Percentiles rank a stretch among this genome's conserved stretches.
Evolutionary conservation across 345 rosid genomes (phyloP).

Genomic region (Cochlearia excelsa): DNA sequence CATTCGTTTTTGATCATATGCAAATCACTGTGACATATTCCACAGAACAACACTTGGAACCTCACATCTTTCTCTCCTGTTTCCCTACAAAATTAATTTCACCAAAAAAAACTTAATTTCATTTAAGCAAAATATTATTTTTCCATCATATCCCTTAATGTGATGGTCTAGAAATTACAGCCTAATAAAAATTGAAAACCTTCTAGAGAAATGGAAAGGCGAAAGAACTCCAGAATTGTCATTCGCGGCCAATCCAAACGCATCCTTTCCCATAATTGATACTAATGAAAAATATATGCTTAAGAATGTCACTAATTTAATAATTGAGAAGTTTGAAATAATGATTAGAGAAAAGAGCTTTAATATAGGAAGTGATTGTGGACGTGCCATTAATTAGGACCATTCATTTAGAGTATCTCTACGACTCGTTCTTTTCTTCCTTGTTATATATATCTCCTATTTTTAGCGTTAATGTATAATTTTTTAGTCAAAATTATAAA

Average conservation of each 20-base stretch:
- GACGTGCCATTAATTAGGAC: constrained; percentile 17
- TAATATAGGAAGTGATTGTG: constrained; percentile 24
- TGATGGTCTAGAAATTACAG: not conserved
- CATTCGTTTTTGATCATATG: constrained; percentile 49
- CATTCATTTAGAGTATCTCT: constrained; percentile 1
- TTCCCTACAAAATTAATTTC: constrained; percentile 38
- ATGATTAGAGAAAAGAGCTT: constrained; percentile 12
- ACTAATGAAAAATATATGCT: not conserved
- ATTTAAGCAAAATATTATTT: no score
- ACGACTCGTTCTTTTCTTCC: constrained; percentile 25
- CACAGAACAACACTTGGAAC: constrained; percentile 64
- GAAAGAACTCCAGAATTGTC: constrained; percentile 47
- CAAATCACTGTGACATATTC: constrained; percentile 68
- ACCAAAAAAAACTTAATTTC: not conserved
- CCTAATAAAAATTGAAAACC: constrained; percentile 24
- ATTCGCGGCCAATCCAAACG: constrained; percentile 53
- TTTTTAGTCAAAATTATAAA: no score
- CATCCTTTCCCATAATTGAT: constrained; percentile 31
- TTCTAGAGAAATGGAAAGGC: constrained; percentile 50
- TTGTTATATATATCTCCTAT: not conserved
- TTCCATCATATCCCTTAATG: not conserved
- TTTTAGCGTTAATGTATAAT: not conserved
- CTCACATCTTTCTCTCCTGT: constrained; percentile 64
- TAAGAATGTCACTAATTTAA: constrained; percentile 1
- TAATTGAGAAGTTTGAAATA: constrained; percentile 7